Percentiles rank a stretch among this genome's conserved stretches.
These are phyloP conservation scores for Kodamaea sp. DNA, from an alignment of 1,139 yeast species.

Conservation along the genomic window DNA sequence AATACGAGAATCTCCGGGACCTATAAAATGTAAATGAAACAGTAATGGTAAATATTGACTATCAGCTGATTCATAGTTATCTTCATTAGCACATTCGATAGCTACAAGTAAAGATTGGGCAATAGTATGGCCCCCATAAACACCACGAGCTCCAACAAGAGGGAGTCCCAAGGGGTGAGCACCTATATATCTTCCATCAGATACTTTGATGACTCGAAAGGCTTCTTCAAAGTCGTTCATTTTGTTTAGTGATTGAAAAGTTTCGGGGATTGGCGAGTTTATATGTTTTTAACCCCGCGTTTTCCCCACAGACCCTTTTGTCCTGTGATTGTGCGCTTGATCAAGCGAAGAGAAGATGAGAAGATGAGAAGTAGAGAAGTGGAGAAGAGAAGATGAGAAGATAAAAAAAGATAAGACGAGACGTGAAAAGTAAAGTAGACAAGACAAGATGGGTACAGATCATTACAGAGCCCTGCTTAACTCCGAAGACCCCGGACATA, in stretches of 20 bases:
- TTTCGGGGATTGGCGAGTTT: not conserved
- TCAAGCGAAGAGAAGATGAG: not conserved
- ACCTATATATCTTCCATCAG: constrained; percentile 31
- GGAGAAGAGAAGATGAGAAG: too few species aligned
- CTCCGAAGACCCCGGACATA: too few species aligned
- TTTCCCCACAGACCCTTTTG: too few species aligned
- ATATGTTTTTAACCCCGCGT: not conserved
- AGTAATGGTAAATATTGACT: constrained; percentile 24
- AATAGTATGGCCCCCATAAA: constrained; percentile 76
- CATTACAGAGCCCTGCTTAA: too few species aligned
- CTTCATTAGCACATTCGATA: constrained; percentile 32
- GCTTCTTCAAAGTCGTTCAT: constrained; percentile 36
- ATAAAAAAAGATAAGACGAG: too few species aligned
- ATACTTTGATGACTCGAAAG: constrained; percentile 30
- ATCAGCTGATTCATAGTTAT: constrained; percentile 12
- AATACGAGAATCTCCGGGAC: constrained; percentile 45
- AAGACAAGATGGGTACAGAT: too few species aligned
- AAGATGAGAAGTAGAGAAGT: not conserved
- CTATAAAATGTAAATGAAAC: constrained; percentile 40
- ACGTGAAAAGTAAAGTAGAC: too few species aligned
- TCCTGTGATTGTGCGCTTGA: not conserved
- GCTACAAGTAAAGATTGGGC: constrained; percentile 73
- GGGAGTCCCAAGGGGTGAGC: constrained; percentile 39
- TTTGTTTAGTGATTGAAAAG: not conserved
- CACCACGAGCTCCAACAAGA: constrained; percentile 57